Evolutionary conservation across 495 filamentous ascomycete genomes (phyloP), one percentile per base, ranked within the genome.

Genomic region (Astrothelium subdiscretum): DNA sequence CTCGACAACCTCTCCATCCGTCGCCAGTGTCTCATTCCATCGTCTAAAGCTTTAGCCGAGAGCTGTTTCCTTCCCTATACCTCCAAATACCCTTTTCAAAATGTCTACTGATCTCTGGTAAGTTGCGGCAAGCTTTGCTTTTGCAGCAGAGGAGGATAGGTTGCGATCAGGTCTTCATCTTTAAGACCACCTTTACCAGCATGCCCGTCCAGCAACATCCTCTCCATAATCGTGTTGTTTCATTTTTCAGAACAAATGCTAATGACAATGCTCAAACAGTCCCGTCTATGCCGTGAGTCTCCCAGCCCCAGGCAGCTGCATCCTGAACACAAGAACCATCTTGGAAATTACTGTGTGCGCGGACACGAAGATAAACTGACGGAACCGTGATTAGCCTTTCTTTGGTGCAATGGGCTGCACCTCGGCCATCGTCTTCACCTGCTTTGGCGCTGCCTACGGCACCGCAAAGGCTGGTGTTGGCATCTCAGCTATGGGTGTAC

Each of bases 391-490:
- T 59, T 72, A 95, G 94, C 94, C 94, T 75, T 99, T 99, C 81
- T 99, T 99, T 75, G 92, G 95, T 80, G 91, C 91, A 75, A 95
- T 99, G 87, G 94, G 94, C 74, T 99, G 94, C 82, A 95, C 92
- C 62, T 90, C 90, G 66, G 89, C 94, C 75, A 97, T 98, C 75
- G 90, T 97, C 70, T 98, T 98, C 83, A 97, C 92, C 74, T 98
- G 92, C 83, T 90, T 98, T 69, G 92, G 92, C 71, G 92, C 92
- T 69, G 91, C 92, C 71, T 98, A 98, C 80, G 92, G 94, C 75
- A 99, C 94, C 68, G 94, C 94, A 70, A 99, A 99, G 85, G 91
- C 95, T 68, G 94, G 95, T 79, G 94, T 99, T 71, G 94, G 94
- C 81, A 96, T 99, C 72, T 90, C 90, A 72, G 87, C 90, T 68